Base-by-base conservation (phyloP, 208 protist species). In the Leishmania amazonensis region DNA sequence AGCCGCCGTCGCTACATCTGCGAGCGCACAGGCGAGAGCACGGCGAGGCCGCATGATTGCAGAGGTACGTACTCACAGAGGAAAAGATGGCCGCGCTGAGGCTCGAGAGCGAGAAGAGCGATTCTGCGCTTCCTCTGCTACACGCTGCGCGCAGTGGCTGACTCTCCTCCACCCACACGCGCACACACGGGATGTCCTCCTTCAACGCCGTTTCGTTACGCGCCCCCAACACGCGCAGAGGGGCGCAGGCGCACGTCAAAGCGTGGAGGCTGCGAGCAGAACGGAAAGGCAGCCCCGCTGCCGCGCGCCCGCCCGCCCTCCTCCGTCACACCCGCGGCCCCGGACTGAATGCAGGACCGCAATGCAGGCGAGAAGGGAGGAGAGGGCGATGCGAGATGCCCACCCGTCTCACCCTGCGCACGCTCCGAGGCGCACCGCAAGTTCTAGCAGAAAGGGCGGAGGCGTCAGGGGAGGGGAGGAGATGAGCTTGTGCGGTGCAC, bases 11-110 rank as follows among this genome's bases (percentile, higher is more conserved):
- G 71, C 76, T 11, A 49, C 60, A 5, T 42, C 54, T 11, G 54
- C 54, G 13, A 75, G 47, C 3, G 49, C 73, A 6, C 49, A 65
- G 51, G 72, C 82, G 17, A 85, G 62, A 7, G 60, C 64, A 42
- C 82, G 82, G 19, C 51, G 74, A 47, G 76, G 49, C 8, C 82
- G 77, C 82, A 85, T 85, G 38, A 28, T 2, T 49, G 28, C n/a
- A 42, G 19, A 54, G 38, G 17, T 11, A 54, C 1, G 24, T 19
- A 11, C 65, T 31, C 65, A 40, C 68, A 74, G 24, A 74, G 68
- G 13, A 28, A 72, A 49, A 75, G 21, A 75, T 28, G 51, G 13
- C 24, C 42, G 1, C 71, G 8, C 9, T 54, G n/a, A 58, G 6
- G 31, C 72, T 42, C 28, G n/a, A 53, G n/a, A 17, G 17, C 15